These are phyloP conservation scores for Nitzschia sp. DNA, from an alignment of 108 stramenopile species.

Conservation along the genomic window DNA sequence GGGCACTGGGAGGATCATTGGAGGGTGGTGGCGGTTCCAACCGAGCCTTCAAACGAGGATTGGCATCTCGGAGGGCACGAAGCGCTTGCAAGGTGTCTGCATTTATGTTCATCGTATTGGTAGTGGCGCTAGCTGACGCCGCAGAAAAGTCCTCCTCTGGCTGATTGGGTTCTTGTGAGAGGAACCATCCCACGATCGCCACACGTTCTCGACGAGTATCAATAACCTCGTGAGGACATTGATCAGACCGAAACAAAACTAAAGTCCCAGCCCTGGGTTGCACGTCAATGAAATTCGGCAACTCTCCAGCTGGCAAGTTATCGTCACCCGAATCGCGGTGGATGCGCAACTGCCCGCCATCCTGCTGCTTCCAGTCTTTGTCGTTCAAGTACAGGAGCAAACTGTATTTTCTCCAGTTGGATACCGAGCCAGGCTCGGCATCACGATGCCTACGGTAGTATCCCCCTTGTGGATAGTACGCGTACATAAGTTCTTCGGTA, in stretches of 20 bases:
- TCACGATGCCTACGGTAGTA: conserved; percentile 80
- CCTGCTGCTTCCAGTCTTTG: conserved; percentile 21
- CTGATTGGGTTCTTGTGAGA: conserved; percentile 12
- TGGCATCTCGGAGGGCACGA: conserved; percentile 1
- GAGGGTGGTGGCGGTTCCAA: conserved; percentile 12
- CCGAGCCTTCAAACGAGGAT: conserved; percentile 5
- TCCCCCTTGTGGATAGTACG: conserved; percentile 78
- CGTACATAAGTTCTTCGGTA: conserved; percentile 67
- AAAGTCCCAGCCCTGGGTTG: conserved; percentile 68
- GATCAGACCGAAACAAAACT: conserved; percentile 69
- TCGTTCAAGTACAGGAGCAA: conserved; percentile 76
- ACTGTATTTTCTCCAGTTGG: conserved; percentile 59
- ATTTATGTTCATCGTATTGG: background rate
- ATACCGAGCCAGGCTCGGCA: conserved; percentile 68
- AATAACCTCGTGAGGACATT: conserved; percentile 79
- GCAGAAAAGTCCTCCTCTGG: background rate
- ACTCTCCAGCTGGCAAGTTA: conserved; percentile 37
- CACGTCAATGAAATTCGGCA: conserved; percentile 61
- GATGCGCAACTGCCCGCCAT: conserved; percentile 72
- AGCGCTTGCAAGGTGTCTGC: background rate
- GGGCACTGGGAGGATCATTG: conserved; percentile 1
- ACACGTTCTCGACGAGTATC: conserved; percentile 65
- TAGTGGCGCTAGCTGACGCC: background rate
- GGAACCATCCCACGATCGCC: conserved; percentile 79
- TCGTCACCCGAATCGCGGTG: conserved; percentile 70